Conservation (phyloP, 306 rosid species). For the Cicer chorassanicum region DNA sequence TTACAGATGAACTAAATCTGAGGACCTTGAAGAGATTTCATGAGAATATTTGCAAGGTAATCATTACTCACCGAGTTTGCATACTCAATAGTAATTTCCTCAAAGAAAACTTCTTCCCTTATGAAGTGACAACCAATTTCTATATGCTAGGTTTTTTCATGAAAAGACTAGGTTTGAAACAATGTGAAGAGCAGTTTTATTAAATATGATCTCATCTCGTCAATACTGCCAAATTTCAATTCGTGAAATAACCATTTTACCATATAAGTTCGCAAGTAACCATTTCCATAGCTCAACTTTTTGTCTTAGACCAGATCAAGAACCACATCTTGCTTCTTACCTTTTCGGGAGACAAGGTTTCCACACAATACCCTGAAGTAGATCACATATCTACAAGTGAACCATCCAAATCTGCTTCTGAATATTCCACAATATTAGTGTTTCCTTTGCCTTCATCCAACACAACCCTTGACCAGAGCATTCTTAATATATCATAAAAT, state of each 20-base stretch:
- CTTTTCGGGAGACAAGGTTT: not conserved
- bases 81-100: not conserved
- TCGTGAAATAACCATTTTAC: not conserved
- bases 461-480: not conserved
- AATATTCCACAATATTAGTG: not conserved
- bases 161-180: not conserved
- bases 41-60: not conserved
- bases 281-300: not conserved
- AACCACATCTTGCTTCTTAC: not conserved
- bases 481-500: not conserved
- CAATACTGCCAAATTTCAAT: not conserved
- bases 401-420: not conserved
- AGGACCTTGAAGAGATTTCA: not conserved
- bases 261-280: not conserved
- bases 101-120: not conserved
- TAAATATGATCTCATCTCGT: not conserved
- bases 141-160: not conserved
- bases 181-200: not conserved
- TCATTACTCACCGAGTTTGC: conserved; percentile 5
- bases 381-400: not conserved
- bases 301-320: not conserved
- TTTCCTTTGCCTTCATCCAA: not conserved
- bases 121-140: not conserved
- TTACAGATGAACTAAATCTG: not conserved
- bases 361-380: not conserved